Percentiles rank a stretch among this genome's conserved stretches.
Evolutionary conservation across 2,329 filamentous ascomycete species (phyloP).

Genomic region (Aspergillus eucalypticola): DNA sequence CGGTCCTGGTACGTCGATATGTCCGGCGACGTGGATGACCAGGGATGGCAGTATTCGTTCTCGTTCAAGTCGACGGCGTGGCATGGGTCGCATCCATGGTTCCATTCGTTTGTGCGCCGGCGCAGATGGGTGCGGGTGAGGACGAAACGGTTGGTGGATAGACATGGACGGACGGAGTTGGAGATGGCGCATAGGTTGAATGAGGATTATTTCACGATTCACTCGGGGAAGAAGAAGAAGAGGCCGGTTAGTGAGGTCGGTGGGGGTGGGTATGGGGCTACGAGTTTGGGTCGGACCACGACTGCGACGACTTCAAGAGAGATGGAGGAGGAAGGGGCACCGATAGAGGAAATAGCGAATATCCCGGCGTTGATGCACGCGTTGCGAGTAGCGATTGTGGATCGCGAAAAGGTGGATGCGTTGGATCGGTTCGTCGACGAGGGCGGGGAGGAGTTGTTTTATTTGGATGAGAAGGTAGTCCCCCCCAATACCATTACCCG

Average conservation of each 20-base stretch:
- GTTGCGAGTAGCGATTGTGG: constrained; percentile 71
- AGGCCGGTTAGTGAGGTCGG: constrained; percentile 45
- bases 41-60: constrained; percentile 96
- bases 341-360: constrained; percentile 59
- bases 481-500: neutral
- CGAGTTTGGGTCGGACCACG: constrained; percentile 37
- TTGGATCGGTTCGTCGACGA: constrained; percentile 80
- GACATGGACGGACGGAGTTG: constrained; percentile 37
- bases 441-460: constrained; percentile 71
- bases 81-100: constrained; percentile 89
- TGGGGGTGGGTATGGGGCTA: constrained; percentile 29
- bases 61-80: constrained; percentile 78
- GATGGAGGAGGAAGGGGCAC: constrained; percentile 42
- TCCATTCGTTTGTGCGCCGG: constrained; percentile 89
- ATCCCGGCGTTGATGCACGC: constrained; percentile 68
- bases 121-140: constrained; percentile 85
- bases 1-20: constrained; percentile 71
- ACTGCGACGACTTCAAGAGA: constrained; percentile 40
- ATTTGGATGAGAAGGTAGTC: constrained; percentile 64
- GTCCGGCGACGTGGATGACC: constrained; percentile 81
- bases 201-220: constrained; percentile 77
- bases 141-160: constrained; percentile 57
- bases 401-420: constrained; percentile 86
- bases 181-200: constrained; percentile 64
- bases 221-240: constrained; percentile 51